Percentiles rank a stretch among this genome's conserved stretches.
phyloP scores from a whole-genome alignment of 2,329 filamentous ascomycete genomes.

The Monilinia fructicola region DNA sequence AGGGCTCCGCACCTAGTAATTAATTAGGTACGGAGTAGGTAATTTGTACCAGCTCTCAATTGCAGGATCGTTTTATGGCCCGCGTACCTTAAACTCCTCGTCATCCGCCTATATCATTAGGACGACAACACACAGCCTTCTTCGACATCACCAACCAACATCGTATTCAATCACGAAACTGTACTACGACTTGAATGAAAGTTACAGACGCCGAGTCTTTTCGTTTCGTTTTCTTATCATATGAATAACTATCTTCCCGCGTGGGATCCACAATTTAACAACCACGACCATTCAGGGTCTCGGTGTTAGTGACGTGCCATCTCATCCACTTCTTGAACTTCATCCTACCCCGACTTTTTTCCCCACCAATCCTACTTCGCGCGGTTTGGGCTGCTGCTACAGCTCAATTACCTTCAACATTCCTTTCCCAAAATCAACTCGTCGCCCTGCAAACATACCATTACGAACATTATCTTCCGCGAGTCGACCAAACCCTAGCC shows the following conservation, averaged over 20 bases:
- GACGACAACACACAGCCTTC: constrained; percentile 13
- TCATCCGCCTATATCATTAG: constrained; percentile 18
- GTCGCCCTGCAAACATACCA: constrained; percentile 81
- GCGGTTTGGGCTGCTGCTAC: constrained; percentile 64
- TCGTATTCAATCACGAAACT: constrained; percentile 16
- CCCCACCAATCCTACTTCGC: constrained; percentile 24
- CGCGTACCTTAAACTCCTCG: constrained; percentile 15
- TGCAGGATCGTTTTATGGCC: constrained; percentile 18
- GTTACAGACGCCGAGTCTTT: constrained; percentile 18
- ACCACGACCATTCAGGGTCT: constrained; percentile 17
- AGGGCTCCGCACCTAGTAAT: not conserved
- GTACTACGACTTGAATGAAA: constrained; percentile 14
- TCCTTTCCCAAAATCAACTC: constrained; percentile 67
- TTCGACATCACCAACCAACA: constrained; percentile 19
- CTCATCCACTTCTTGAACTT: constrained; percentile 20
- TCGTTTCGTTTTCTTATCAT: constrained; percentile 23
- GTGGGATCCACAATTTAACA: constrained; percentile 20
- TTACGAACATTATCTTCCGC: constrained; percentile 66
- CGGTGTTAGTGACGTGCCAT: constrained; percentile 24
- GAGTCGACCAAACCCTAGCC: constrained; percentile 40
- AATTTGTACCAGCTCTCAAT: not conserved
- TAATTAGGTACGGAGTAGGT: no score
- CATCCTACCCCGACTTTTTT: constrained; percentile 22
- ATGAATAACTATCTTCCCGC: constrained; percentile 20
- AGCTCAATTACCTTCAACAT: constrained; percentile 83